These are phyloP conservation scores for Onygenales sp. DNA, from an alignment of 2,329 filamentous ascomycete species.

Conservation along the genomic window DNA sequence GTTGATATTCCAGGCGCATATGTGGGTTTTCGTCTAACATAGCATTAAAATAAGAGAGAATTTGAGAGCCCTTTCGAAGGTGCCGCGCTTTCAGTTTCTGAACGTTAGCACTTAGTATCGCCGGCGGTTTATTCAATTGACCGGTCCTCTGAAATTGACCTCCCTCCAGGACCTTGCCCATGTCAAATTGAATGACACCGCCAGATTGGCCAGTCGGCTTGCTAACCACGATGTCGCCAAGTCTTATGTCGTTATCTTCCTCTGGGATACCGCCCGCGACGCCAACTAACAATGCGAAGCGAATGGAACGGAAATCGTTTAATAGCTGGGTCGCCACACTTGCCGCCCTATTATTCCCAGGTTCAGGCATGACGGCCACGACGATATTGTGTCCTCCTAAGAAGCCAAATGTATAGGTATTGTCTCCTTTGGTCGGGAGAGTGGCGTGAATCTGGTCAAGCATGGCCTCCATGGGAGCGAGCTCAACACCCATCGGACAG, in stretches of 20 bases:
- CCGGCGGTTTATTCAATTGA: conserved; percentile 4
- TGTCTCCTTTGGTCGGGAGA: conserved; percentile 3
- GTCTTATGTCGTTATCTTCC: conserved; percentile 10
- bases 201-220: conserved; percentile 3
- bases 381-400: conserved; percentile 13
- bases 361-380: conserved; percentile 10
- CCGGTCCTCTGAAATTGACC: conserved; percentile 1
- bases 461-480: conserved; percentile 4
- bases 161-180: conserved; percentile 1
- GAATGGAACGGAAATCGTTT: conserved; percentile 8
- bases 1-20: background rate
- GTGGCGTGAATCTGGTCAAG: conserved; percentile 6
- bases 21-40: conserved; percentile 4
- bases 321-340: conserved; percentile 9
- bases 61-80: conserved; percentile 6
- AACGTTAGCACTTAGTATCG: conserved; percentile 7
- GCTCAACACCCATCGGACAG: conserved; percentile 4
- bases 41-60: conserved; percentile 5
- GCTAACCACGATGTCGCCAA: conserved; percentile 15
- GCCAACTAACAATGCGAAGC: conserved; percentile 12
- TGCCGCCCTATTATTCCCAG: conserved; percentile 10
- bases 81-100: conserved; percentile 5
- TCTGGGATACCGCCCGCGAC: conserved; percentile 13
- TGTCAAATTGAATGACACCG: conserved; percentile 8
- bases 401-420: conserved; percentile 12